Evolutionary conservation across 2,329 filamentous ascomycete genomes (phyloP).

Genomic region (Penicillium sp.): DNA sequence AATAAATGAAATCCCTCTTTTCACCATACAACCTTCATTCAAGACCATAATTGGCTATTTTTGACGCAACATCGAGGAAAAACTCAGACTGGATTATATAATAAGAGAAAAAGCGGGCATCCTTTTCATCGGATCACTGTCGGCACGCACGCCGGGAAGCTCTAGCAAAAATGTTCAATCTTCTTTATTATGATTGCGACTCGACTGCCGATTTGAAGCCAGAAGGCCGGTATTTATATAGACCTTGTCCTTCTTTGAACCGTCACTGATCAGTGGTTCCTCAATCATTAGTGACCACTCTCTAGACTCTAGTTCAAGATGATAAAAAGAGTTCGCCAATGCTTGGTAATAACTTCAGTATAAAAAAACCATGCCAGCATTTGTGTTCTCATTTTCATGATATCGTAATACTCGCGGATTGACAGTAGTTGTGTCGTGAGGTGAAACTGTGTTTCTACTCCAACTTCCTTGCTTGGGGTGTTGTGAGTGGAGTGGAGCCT

Average conservation of each 20-base stretch:
- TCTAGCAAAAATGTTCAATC: no score
- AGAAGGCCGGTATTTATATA: constrained; percentile 5
- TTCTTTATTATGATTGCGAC: no score
- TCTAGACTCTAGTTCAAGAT: background rate
- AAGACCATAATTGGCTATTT: background rate
- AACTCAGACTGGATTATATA: no score
- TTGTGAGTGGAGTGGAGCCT: constrained; percentile 3
- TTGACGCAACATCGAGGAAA: background rate
- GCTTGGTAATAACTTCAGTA: background rate
- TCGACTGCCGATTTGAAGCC: no score
- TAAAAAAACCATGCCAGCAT: background rate
- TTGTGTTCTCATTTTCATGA: constrained; percentile 2
- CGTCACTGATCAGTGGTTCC: background rate
- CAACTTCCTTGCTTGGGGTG: constrained; percentile 4
- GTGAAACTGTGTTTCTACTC: constrained; percentile 9
- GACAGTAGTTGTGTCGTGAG: constrained; percentile 1
- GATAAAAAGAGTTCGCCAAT: constrained; percentile 3
- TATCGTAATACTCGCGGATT: constrained; percentile 1
- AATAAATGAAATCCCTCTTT: background rate
- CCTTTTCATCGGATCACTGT: no score
- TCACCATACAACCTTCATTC: background rate
- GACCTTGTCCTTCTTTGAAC: constrained; percentile 5
- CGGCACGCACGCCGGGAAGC: no score
- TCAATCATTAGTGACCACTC: no score
- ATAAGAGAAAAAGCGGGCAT: no score